A percentile compares a stretch with the other conserved stretches of the same genome.
Evolutionary conservation across 2,329 filamentous ascomycete genomes (phyloP).

Genomic region (Cladophialophora immunda): DNA sequence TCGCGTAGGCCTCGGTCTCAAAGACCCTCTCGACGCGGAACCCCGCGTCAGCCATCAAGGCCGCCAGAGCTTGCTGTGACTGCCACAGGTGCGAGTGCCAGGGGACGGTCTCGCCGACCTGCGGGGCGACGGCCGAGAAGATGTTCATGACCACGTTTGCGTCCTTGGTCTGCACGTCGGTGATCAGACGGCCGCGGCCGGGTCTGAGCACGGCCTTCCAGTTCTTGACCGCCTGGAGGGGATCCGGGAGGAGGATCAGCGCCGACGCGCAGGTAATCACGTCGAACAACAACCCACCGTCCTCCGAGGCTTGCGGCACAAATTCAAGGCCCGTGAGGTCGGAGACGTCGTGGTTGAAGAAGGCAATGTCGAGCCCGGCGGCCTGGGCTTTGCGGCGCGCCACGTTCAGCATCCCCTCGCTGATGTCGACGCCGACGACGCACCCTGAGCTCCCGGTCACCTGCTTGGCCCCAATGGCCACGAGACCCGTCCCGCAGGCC

Average conservation of each 20-base stretch:
- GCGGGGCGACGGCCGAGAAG: slow-evolving; percentile 22
- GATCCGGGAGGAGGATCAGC: slow-evolving; percentile 30
- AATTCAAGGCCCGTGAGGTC: slow-evolving; percentile 21
- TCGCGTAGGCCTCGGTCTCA: slow-evolving; percentile 27
- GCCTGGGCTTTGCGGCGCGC: slow-evolving; percentile 40
- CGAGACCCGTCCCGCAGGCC: slow-evolving; percentile 57
- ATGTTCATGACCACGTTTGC: slow-evolving; percentile 33
- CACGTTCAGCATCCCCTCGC: slow-evolving; percentile 51
- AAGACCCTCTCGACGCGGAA: slow-evolving; percentile 28
- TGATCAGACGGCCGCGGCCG: slow-evolving; percentile 31
- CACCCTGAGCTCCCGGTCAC: slow-evolving; percentile 48
- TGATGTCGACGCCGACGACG: slow-evolving; percentile 55
- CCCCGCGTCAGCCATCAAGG: slow-evolving; percentile 27
- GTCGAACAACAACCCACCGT: slow-evolving; percentile 30
- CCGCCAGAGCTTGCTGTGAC: slow-evolving; percentile 16
- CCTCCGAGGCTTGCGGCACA: background rate
- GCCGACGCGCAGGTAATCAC: slow-evolving; percentile 37
- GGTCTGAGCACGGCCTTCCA: slow-evolving; percentile 28
- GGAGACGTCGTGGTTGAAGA: slow-evolving; percentile 28
- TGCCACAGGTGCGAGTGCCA: slow-evolving; percentile 25
- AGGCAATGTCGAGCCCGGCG: slow-evolving; percentile 16
- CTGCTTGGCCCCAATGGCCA: slow-evolving; percentile 50
- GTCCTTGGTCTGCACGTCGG: slow-evolving; percentile 34
- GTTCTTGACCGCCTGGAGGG: slow-evolving; percentile 23
- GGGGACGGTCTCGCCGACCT: slow-evolving; percentile 9